Base-by-base conservation (phyloP, 176 grass and related monocot genomes). In the Thalia dealbata region DNA sequence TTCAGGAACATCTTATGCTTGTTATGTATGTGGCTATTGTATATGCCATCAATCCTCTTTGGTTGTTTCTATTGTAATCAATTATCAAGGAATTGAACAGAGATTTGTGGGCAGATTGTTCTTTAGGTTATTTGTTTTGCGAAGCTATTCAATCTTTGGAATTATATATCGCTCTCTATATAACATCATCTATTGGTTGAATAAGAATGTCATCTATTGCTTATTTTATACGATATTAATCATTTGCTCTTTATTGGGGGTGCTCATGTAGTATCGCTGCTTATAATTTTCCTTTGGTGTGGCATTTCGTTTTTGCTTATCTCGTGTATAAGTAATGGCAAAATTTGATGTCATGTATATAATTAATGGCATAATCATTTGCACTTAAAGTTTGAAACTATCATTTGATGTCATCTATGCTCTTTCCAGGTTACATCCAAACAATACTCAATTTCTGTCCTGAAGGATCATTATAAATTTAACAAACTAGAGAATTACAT, bases 381-480 rank as follows among this genome's bases (percentile, higher is more conserved):
- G n/a, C n/a, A 4, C 28, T 5, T 3, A 28, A 5, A 3, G 11
- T 30, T 30, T 11, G 8, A 14, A 54, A 29, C 18, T 30, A 14
- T 6, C 0, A 50, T 46, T 23, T 14, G 9, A 15, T 22, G 41
- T 42, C 11, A 12, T 58, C 26, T 52, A 56, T 69, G 70, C 59
- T 61, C 75, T 84, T 52, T 83, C 67, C 84, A 99, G 95, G 95
- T 99, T 77, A 99, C 90, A 61, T 92, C 95, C 38, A 93, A 91
- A 74, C 81, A 86, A 60, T 99, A 99, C 79, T 81, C 83, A 69
- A 91, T 99, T 73, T 78, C 71, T 24, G 95, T 85, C 8, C 76
- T 91, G 71, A 99, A 99, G 83, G 87, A 85, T 68, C 95, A 99
- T 62, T 93, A 99, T 73, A 93, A 88, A 74, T 99, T 99, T 76